These are phyloP conservation scores for Cytidiella melzeri DNA, from an alignment of 768 basidiomycete species.

Conservation along the genomic window DNA sequence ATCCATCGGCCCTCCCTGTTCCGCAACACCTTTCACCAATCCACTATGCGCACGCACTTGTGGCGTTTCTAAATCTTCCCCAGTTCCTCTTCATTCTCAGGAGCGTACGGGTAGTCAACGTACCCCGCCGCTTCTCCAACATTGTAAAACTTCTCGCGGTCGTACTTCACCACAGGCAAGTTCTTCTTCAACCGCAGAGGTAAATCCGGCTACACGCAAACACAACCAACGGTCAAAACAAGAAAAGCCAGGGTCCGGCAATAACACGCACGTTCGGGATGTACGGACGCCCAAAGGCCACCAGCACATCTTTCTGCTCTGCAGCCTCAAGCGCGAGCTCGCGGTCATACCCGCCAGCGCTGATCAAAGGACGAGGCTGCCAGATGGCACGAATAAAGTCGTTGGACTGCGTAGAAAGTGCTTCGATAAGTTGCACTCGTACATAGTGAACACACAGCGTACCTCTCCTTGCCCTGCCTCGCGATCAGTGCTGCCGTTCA, in stretches of 20 bases:
- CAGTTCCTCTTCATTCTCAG: too few relatives aligned
- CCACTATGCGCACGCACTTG: too few relatives aligned
- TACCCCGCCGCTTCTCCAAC: conserved; percentile 4
- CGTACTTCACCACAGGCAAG: conserved; percentile 2
- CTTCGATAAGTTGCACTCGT: conserved; percentile 28
- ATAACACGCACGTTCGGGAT: conserved; percentile 6
- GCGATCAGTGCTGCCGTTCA: conserved; percentile 6
- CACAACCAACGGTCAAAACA: background rate
- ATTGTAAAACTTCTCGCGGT: conserved; percentile 9
- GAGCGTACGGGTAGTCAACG: conserved; percentile 17
- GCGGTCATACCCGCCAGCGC: conserved; percentile 16
- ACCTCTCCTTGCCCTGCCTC: conserved; percentile 13
- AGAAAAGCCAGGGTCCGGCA: too few relatives aligned
- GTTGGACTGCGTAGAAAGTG: conserved; percentile 13
- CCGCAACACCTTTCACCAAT: too few relatives aligned
- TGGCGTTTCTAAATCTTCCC: too few relatives aligned
- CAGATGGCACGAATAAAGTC: conserved; percentile 21
- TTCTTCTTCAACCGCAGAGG: conserved; percentile 13
- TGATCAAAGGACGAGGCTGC: conserved; percentile 12
- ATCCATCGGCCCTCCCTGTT: too few relatives aligned
- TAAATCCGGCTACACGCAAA: conserved; percentile 8
- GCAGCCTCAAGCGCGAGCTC: conserved; percentile 13
- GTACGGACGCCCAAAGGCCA: conserved; percentile 2
- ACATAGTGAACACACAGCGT: conserved; percentile 30
- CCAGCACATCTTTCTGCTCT: conserved; percentile 5